These are phyloP conservation scores for Seiridium unicorne DNA, from an alignment of 2,329 filamentous ascomycete species.

Conservation along the genomic window DNA sequence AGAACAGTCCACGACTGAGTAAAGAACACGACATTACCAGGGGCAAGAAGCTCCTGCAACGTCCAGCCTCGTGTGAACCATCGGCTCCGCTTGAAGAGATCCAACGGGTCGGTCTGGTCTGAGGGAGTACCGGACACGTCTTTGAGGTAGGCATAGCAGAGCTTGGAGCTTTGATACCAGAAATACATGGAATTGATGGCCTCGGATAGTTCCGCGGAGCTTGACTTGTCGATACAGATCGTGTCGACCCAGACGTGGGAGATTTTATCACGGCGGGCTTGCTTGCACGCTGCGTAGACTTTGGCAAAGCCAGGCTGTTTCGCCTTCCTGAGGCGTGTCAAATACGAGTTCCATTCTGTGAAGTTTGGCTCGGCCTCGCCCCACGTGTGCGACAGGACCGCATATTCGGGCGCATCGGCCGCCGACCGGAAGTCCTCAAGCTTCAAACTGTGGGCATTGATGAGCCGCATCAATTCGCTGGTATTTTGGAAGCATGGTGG, in stretches of 20 bases:
- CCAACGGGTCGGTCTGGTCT: neutral
- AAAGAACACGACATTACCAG: constrained; percentile 24
- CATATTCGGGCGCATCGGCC: neutral
- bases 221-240: constrained; percentile 7
- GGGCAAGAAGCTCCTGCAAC: constrained; percentile 14
- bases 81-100: neutral
- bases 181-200: neutral
- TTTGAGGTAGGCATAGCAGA: constrained; percentile 5
- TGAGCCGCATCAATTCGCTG: neutral
- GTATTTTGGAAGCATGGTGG: neutral
- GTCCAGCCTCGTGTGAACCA: neutral
- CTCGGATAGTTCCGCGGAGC: constrained; percentile 7
- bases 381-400: neutral
- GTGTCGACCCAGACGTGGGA: constrained; percentile 6
- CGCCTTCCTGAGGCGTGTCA: neutral
- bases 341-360: neutral
- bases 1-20: constrained; percentile 9
- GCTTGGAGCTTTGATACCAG: constrained; percentile 4
- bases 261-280: neutral
- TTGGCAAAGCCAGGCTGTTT: neutral
- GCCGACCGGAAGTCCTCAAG: neutral
- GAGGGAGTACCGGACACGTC: neutral
- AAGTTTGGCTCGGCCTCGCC: neutral
- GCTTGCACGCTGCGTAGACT: neutral
- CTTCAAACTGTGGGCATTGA: neutral